Conservation (phyloP, 345 rosid species). For the Cardiospermum halicacabum region DNA sequence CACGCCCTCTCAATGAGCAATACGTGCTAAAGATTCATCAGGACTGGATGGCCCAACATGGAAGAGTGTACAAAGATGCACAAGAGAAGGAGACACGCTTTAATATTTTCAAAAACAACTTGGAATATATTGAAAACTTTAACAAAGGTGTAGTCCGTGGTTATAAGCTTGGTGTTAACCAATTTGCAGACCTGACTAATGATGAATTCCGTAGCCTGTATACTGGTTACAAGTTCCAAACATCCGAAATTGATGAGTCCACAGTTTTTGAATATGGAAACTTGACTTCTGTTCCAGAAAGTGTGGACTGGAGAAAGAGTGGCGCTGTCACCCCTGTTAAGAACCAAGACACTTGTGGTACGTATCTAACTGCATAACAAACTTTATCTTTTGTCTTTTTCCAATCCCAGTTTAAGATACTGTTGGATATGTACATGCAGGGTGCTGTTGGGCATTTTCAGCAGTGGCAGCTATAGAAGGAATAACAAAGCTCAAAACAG, state of each 20-base stretch:
- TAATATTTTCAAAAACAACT: conserved; percentile 34
- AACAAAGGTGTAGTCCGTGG: conserved; percentile 30
- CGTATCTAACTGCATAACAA: background rate
- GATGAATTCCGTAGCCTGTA: conserved; percentile 49
- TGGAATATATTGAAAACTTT: conserved; percentile 28
- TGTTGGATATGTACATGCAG: conserved; percentile 18
- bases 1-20: conserved; percentile 21
- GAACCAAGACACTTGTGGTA: conserved; percentile 41
- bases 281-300: conserved; percentile 18
- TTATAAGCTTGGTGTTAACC: conserved; percentile 48
- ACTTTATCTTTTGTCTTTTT: conserved; percentile 11
- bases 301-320: conserved; percentile 36
- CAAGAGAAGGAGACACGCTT: conserved; percentile 30
- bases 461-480: conserved; percentile 61
- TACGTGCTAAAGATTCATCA: conserved; percentile 26
- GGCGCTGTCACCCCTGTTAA: conserved; percentile 43
- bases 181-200: conserved; percentile 43
- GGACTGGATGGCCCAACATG: conserved; percentile 33
- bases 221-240: conserved; percentile 30
- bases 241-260: background rate
- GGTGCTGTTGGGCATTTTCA: conserved; percentile 65
- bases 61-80: conserved; percentile 26
- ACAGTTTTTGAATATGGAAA: conserved; percentile 17
- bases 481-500: conserved; percentile 29
- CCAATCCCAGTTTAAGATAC: too few species aligned